Percentiles rank a stretch among this genome's conserved stretches.
Evolutionary conservation across 2,329 filamentous ascomycete species (phyloP).

Genomic region (Colletotrichum sp.): DNA sequence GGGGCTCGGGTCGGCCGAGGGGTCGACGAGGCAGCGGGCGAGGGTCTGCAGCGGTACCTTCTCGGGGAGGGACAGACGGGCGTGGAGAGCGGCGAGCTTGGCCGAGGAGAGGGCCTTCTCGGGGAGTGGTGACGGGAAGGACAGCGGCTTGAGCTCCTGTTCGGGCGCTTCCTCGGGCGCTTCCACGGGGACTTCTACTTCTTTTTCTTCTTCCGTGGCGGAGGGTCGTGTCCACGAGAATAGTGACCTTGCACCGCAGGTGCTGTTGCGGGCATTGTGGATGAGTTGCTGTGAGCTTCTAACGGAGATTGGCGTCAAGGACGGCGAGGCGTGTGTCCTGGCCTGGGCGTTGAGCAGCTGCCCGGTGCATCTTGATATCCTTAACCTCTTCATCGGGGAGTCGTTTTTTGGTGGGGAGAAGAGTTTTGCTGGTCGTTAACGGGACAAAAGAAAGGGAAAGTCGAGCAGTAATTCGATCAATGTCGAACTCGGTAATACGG

Average conservation of each 20-base stretch:
- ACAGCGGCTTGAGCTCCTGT: slow-evolving; percentile 36
- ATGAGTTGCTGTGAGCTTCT: slow-evolving; percentile 7
- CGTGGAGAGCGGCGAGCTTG: slow-evolving; percentile 91
- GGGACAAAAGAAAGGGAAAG: neutral
- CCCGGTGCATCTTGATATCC: slow-evolving; percentile 45
- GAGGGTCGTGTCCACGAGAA: neutral
- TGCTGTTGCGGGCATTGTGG: neutral
- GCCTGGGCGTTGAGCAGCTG: slow-evolving; percentile 42
- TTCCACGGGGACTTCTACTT: slow-evolving; percentile 26
- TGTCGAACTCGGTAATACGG: slow-evolving; percentile 2
- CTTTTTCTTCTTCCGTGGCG: neutral
- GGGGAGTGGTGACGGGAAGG: slow-evolving; percentile 73
- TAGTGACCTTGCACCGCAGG: slow-evolving; percentile 6
- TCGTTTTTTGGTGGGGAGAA: neutral
- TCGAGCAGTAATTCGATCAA: slow-evolving; percentile 2
- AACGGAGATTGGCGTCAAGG: slow-evolving; percentile 20
- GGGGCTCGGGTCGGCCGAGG: slow-evolving; percentile 79
- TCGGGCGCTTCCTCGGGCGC: slow-evolving; percentile 33
- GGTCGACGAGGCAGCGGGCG: slow-evolving; percentile 83
- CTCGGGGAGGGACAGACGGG: slow-evolving; percentile 80
- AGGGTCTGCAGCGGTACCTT: slow-evolving; percentile 87
- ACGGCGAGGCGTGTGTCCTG: slow-evolving; percentile 16
- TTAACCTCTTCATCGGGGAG: slow-evolving; percentile 46
- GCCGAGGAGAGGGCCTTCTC: slow-evolving; percentile 73
- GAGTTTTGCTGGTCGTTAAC: neutral